A percentile compares a stretch with the other conserved stretches of the same genome.
Conservation (phyloP, 2,329 filamentous ascomycete genomes). For the Stemphylium beticola region DNA sequence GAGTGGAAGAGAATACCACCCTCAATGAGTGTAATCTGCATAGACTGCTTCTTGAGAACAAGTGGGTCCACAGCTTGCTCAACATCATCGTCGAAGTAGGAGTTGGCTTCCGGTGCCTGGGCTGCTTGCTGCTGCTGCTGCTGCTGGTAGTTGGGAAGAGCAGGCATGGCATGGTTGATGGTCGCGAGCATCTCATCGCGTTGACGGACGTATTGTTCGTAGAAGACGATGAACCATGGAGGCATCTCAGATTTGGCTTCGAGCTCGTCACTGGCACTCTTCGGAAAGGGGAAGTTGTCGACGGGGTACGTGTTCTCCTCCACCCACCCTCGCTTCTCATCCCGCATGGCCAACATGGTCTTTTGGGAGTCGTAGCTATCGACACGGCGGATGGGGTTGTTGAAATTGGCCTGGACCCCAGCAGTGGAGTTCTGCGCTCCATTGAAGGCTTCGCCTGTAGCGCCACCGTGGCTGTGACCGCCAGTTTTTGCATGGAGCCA, state of each 20-base stretch:
- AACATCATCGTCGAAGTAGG: slow-evolving; percentile 48
- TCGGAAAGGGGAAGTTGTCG: slow-evolving; percentile 40
- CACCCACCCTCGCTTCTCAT: slow-evolving; percentile 45
- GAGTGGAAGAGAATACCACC: slow-evolving; percentile 69
- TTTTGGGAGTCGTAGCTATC: slow-evolving; percentile 46
- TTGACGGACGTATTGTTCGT: slow-evolving; percentile 67
- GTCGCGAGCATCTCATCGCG: slow-evolving; percentile 64
- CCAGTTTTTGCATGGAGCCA: slow-evolving; percentile 66
- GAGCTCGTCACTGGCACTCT: slow-evolving; percentile 34
- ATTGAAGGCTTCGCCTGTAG: slow-evolving; percentile 53
- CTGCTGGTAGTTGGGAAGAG: slow-evolving; percentile 41
- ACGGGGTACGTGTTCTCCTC: slow-evolving; percentile 35
- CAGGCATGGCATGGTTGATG: slow-evolving; percentile 52
- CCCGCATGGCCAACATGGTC: slow-evolving; percentile 41
- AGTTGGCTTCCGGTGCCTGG: slow-evolving; percentile 30
- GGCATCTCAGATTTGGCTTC: slow-evolving; percentile 58
- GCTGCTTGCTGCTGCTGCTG: slow-evolving; percentile 35
- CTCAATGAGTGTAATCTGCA: slow-evolving; percentile 57
- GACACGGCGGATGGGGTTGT: slow-evolving; percentile 36
- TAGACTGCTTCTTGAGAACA: slow-evolving; percentile 47
- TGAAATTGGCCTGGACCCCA: slow-evolving; percentile 41
- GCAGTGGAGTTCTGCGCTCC: slow-evolving; percentile 20
- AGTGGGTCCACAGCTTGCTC: slow-evolving; percentile 47
- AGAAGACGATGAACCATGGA: slow-evolving; percentile 67
- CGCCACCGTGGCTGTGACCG: slow-evolving; percentile 65